Percentiles rank a stretch among this genome's conserved stretches.
Conservation (phyloP, 2,329 filamentous ascomycete genomes). For the Botryosphaeria dothidea region DNA sequence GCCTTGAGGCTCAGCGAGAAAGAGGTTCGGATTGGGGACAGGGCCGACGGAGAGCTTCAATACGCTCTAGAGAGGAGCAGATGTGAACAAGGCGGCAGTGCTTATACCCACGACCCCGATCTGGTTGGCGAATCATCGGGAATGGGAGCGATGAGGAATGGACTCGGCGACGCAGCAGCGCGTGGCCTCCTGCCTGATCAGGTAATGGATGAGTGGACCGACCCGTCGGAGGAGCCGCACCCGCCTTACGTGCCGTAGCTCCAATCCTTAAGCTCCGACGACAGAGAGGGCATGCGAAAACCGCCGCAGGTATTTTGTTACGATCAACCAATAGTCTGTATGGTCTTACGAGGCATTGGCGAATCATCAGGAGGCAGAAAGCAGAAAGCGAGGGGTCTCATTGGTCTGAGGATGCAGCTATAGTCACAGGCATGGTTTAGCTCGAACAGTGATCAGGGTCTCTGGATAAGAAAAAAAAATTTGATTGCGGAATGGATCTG, state of each 20-base stretch:
- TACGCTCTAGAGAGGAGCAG: not conserved
- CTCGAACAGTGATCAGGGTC: not conserved
- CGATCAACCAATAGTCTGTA: not conserved
- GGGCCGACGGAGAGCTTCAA: not conserved
- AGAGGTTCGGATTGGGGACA: not conserved
- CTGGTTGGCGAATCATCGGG: not conserved
- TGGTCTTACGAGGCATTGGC: not conserved
- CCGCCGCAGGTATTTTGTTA: not conserved
- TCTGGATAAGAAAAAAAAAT: not conserved
- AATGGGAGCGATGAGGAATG: slow-evolving; percentile 11
- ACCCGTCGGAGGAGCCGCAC: not conserved
- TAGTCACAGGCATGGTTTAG: not conserved
- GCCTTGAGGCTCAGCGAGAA: not conserved
- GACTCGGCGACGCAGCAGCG: not conserved
- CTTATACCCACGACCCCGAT: not conserved
- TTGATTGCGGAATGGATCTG: slow-evolving; percentile 13
- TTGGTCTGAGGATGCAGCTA: not conserved
- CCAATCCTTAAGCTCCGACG: not conserved
- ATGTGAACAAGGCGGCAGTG: not conserved
- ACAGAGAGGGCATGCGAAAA: not conserved
- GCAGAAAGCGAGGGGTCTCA: not conserved
- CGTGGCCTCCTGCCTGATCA: not conserved
- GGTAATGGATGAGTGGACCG: not conserved
- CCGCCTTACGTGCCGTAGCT: not conserved
- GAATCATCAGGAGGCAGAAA: not conserved